phyloP scores from a whole-genome alignment of 2,329 filamentous ascomycete genomes.

The Colletotrichum sp. region DNA sequence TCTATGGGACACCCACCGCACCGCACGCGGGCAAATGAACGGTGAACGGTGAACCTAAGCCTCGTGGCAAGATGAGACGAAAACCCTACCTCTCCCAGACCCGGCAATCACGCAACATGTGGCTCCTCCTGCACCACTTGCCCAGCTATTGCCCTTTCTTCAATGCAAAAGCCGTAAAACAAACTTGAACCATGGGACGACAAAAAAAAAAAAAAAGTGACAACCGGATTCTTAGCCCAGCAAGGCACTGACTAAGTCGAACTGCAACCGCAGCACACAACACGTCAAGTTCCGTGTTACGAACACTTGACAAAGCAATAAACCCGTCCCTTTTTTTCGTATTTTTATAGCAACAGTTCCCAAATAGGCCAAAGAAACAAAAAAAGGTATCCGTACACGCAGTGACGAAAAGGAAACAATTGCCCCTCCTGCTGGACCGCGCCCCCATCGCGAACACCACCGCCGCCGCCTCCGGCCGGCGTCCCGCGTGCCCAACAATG shows the following conservation, averaged over 20 bases:
- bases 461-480: background rate
- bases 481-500: background rate
- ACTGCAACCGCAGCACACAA: background rate
- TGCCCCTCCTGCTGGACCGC: background rate
- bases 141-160: background rate
- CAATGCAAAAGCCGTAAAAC: background rate
- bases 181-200: background rate
- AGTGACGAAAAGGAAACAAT: background rate
- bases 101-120: background rate
- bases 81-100: background rate
- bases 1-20: background rate
- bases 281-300: background rate
- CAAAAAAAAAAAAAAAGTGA: background rate
- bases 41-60: background rate
- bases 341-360: constrained; percentile 2
- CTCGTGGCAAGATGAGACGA: constrained; percentile 9
- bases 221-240: background rate
- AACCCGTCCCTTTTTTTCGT: background rate
- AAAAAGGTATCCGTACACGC: background rate
- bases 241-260: background rate
- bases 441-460: background rate
- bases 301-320: background rate
- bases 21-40: background rate
- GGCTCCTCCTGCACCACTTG: background rate
- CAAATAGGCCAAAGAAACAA: background rate